A percentile compares a stretch with the other conserved stretches of the same genome.
These are phyloP conservation scores for Thielaviopsis ethacetica DNA, from an alignment of 2,329 filamentous ascomycete genomes.

Conservation along the genomic window DNA sequence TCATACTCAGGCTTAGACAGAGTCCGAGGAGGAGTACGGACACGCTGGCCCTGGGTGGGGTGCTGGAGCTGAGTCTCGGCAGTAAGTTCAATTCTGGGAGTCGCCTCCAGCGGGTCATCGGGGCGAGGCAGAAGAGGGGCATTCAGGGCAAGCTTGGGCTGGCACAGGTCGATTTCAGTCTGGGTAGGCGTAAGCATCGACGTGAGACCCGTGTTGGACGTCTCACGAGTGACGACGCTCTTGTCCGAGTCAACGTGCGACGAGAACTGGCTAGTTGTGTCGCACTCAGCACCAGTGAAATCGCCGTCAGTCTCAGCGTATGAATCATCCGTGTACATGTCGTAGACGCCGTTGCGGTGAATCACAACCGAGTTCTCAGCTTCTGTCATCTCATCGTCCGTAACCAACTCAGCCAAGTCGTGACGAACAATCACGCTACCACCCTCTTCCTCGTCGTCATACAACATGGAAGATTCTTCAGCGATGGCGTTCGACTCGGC, in stretches of 20 bases:
- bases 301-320: conserved; percentile 31
- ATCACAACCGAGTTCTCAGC: conserved; percentile 10
- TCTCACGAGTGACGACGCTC: conserved; percentile 18
- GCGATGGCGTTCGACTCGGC: conserved; percentile 45
- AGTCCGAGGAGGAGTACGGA: conserved; percentile 27
- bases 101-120: conserved; percentile 2
- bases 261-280: conserved; percentile 20
- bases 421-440: conserved; percentile 52
- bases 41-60: conserved; percentile 18
- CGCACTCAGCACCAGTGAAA: conserved; percentile 13
- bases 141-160: conserved; percentile 14
- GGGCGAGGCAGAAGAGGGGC: conserved; percentile 18
- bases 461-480: conserved; percentile 45
- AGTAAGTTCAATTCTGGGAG: not conserved
- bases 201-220: conserved; percentile 5
- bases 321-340: conserved; percentile 24
- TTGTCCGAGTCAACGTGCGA: conserved; percentile 15
- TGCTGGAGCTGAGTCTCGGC: not conserved
- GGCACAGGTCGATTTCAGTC: conserved; percentile 9
- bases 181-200: conserved; percentile 8
- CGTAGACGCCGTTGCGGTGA: conserved; percentile 9
- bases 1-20: conserved; percentile 47
- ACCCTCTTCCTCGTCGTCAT: conserved; percentile 37
- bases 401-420: conserved; percentile 37
- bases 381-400: conserved; percentile 25